phyloP scores from a whole-genome alignment of 768 basidiomycete genomes.

The Podaxis sp. region DNA sequence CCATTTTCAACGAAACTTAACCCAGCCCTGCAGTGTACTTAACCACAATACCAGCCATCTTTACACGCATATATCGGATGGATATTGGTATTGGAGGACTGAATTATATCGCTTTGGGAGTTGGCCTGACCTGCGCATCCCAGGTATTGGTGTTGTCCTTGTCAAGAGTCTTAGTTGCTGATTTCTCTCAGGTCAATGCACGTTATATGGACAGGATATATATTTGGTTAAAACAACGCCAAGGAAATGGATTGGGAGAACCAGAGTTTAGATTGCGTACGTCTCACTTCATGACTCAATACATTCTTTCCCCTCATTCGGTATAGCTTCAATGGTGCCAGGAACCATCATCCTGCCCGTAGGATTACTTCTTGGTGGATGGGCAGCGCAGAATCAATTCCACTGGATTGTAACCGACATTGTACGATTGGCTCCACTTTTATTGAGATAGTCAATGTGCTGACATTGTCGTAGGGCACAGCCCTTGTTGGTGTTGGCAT shows the following conservation, averaged over 20 bases:
- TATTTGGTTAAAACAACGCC: conserved; percentile 41
- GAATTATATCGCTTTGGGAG: conserved; percentile 69
- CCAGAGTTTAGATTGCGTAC: conserved; percentile 51
- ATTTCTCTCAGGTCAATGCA: conserved; percentile 37
- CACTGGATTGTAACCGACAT: conserved; percentile 76
- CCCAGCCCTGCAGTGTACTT: conserved; percentile 52
- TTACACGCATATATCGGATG: conserved; percentile 51
- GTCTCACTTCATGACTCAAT: conserved; percentile 17
- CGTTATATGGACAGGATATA: conserved; percentile 56
- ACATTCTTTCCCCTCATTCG: conserved; percentile 11
- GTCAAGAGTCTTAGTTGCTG: not conserved
- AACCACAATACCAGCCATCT: conserved; percentile 63
- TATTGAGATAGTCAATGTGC: not conserved
- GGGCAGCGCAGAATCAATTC: conserved; percentile 54
- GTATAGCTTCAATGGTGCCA: conserved; percentile 54
- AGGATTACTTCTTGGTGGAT: conserved; percentile 69
- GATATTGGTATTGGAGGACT: conserved; percentile 58
- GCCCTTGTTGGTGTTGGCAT: conserved; percentile 53
- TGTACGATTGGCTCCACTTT: conserved; percentile 21
- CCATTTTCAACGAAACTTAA: not conserved
- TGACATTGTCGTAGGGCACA: conserved; percentile 43
- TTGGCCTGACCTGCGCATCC: conserved; percentile 54
- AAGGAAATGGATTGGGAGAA: conserved; percentile 44
- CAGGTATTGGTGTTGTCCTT: conserved; percentile 22
- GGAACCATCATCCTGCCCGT: conserved; percentile 60